Percentiles rank a stretch among this genome's conserved stretches.
Evolutionary conservation across 495 filamentous ascomycete genomes (phyloP).

Genomic region (Cladorrhinum samala): DNA sequence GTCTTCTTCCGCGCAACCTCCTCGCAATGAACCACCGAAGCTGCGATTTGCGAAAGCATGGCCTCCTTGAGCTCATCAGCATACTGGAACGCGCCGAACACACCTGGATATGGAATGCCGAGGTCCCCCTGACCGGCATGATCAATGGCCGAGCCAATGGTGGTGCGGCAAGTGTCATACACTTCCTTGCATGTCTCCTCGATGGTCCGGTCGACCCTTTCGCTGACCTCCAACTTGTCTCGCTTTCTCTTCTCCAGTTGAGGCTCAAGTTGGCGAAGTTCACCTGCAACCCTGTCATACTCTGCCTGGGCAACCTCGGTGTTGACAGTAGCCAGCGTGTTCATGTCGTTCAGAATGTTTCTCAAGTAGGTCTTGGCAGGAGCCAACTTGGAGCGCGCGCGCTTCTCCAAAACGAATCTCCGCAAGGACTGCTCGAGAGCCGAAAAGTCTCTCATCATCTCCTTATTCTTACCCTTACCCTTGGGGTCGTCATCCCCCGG

Average conservation of each 20-base stretch:
- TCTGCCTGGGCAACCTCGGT: slow-evolving; percentile 79
- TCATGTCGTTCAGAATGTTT: slow-evolving; percentile 82
- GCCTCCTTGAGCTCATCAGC: slow-evolving; percentile 88
- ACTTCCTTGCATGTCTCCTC: slow-evolving; percentile 80
- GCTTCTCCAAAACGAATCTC: slow-evolving; percentile 92
- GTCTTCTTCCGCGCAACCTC: slow-evolving; percentile 75
- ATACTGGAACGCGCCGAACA: slow-evolving; percentile 81
- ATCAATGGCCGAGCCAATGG: slow-evolving; percentile 63
- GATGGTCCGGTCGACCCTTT: slow-evolving; percentile 72
- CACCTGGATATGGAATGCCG: slow-evolving; percentile 77
- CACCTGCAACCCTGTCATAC: slow-evolving; percentile 73
- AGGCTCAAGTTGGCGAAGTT: slow-evolving; percentile 77
- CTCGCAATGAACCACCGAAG: slow-evolving; percentile 72
- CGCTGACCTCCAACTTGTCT: slow-evolving; percentile 73
- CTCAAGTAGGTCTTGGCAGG: slow-evolving; percentile 95
- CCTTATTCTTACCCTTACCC: slow-evolving; percentile 83
- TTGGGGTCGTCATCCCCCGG: slow-evolving; percentile 62
- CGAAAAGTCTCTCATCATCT: slow-evolving; percentile 83
- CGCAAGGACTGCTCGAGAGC: slow-evolving; percentile 81
- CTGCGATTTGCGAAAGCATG: slow-evolving; percentile 81
- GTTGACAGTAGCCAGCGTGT: slow-evolving; percentile 79
- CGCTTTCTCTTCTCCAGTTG: slow-evolving; percentile 76
- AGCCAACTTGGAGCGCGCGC: slow-evolving; percentile 89
- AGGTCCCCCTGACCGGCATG: slow-evolving; percentile 70
- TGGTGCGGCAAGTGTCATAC: slow-evolving; percentile 72